phyloP scores from a whole-genome alignment of 2,329 filamentous ascomycete genomes.

The Xylaria sp. region DNA sequence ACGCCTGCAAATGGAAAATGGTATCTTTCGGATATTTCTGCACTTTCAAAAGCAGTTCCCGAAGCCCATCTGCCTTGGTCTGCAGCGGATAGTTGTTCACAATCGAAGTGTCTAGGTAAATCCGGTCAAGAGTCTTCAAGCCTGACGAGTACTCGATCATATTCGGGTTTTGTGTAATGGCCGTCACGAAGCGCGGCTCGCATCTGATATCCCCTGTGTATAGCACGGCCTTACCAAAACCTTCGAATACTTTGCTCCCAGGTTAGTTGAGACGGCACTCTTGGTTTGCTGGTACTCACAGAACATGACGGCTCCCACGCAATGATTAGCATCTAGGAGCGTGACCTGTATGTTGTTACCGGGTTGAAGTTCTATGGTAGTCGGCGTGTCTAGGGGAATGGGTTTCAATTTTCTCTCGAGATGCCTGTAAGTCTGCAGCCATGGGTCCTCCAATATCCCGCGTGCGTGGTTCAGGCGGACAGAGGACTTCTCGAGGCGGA shows the following conservation, averaged over 20 bases:
- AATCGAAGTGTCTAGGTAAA: slow-evolving; percentile 92
- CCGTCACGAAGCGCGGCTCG: slow-evolving; percentile 86
- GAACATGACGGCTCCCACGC: slow-evolving; percentile 91
- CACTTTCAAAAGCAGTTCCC: slow-evolving; percentile 77
- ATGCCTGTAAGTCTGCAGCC: slow-evolving; percentile 79
- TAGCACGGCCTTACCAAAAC: slow-evolving; percentile 74
- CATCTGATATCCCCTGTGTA: slow-evolving; percentile 92
- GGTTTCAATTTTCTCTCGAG: slow-evolving; percentile 79
- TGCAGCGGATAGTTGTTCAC: slow-evolving; percentile 59
- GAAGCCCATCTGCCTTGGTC: slow-evolving; percentile 77
- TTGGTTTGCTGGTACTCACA: slow-evolving; percentile 52
- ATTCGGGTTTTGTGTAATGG: slow-evolving; percentile 74
- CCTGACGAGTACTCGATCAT: slow-evolving; percentile 78
- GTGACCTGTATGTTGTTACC: slow-evolving; percentile 79
- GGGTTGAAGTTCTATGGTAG: slow-evolving; percentile 76
- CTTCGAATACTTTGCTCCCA: slow-evolving; percentile 72
- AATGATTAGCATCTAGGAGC: slow-evolving; percentile 91
- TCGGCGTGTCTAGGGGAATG: slow-evolving; percentile 84
- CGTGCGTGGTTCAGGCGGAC: slow-evolving; percentile 84
- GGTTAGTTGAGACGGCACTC: slow-evolving; percentile 15
- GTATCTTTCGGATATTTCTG: slow-evolving; percentile 75
- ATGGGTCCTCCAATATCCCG: slow-evolving; percentile 75
- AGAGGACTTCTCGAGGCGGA: slow-evolving; percentile 80
- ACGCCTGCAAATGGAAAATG: slow-evolving; percentile 84
- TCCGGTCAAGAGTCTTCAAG: slow-evolving; percentile 74